Conservation (phyloP, 495 filamentous ascomycete species). For the Penicillium ucsense region DNA sequence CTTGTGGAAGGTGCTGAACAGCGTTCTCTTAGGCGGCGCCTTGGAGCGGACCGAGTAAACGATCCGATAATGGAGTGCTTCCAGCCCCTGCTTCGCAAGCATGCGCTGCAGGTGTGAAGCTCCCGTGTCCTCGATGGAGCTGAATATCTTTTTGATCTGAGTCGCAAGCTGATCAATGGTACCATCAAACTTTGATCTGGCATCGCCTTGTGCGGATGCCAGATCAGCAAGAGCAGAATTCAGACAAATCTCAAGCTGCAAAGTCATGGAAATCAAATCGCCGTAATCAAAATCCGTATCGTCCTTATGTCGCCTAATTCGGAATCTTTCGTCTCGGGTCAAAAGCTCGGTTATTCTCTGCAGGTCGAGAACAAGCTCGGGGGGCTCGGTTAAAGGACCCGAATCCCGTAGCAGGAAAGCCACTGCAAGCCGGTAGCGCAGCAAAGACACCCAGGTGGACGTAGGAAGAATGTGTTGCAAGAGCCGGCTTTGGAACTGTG, state of each 20-base stretch:
- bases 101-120: slow-evolving; percentile 61
- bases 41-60: slow-evolving; percentile 59
- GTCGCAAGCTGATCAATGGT: slow-evolving; percentile 57
- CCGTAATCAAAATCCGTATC: slow-evolving; percentile 54
- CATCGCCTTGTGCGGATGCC: slow-evolving; percentile 18
- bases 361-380: slow-evolving; percentile 41
- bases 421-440: slow-evolving; percentile 65
- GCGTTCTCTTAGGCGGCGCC: slow-evolving; percentile 44
- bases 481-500: slow-evolving; percentile 47
- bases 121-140: slow-evolving; percentile 63
- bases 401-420: slow-evolving; percentile 54
- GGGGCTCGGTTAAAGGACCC: slow-evolving; percentile 30
- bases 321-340: slow-evolving; percentile 39
- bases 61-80: slow-evolving; percentile 62
- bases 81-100: slow-evolving; percentile 62
- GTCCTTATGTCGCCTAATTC: slow-evolving; percentile 26
- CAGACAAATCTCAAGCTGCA: slow-evolving; percentile 63
- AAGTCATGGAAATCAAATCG: slow-evolving; percentile 50
- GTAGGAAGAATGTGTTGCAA: slow-evolving; percentile 49
- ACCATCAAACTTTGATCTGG: slow-evolving; percentile 50
- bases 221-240: slow-evolving; percentile 46
- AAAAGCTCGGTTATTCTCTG: slow-evolving; percentile 38
- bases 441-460: slow-evolving; percentile 43
- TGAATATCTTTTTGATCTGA: slow-evolving; percentile 56
- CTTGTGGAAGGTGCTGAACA: slow-evolving; percentile 38